Percentiles rank a stretch among this genome's conserved stretches.
These are phyloP conservation scores for Cicer yamashitae DNA, from an alignment of 306 rosid species.

Conservation along the genomic window DNA sequence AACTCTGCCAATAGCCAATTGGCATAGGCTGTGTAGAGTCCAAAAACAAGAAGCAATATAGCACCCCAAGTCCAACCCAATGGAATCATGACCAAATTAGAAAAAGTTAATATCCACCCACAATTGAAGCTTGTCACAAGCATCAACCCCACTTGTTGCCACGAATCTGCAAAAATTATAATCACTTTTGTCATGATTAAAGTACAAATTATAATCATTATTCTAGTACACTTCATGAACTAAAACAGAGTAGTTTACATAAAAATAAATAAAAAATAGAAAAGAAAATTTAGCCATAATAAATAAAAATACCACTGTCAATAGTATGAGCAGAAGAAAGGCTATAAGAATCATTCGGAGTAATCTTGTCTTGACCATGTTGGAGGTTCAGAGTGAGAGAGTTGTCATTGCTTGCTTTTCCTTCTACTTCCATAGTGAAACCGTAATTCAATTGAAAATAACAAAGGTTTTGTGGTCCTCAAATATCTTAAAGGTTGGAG, in stretches of 20 bases:
- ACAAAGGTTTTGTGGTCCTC: neutral
- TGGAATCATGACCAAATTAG: constrained; percentile 61
- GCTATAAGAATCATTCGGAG: constrained; percentile 13
- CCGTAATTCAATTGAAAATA: neutral
- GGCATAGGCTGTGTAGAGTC: constrained; percentile 64
- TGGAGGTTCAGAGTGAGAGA: constrained; percentile 47
- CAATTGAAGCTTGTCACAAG: constrained; percentile 59
- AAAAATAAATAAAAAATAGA: neutral
- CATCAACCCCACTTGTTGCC: constrained; percentile 76
- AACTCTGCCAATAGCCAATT: constrained; percentile 71
- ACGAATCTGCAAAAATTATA: constrained; percentile 38
- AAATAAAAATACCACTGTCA: constrained; percentile 48
- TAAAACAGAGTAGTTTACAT: neutral
- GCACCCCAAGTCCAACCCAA: constrained; percentile 73
- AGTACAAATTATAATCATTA: too few relatives aligned
- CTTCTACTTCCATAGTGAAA: constrained; percentile 51
- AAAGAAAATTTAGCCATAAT: neutral
- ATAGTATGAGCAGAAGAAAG: constrained; percentile 61
- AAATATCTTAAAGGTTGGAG: constrained; percentile 2
- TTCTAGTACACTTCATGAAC: neutral
- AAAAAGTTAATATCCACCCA: constrained; percentile 61
- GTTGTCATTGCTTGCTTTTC: constrained; percentile 9
- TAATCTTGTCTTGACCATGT: constrained; percentile 36
- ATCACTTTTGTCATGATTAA: neutral
- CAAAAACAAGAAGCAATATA: constrained; percentile 54